Conservation (phyloP, 495 filamentous ascomycete genomes). For the Neurospora sp. region DNA sequence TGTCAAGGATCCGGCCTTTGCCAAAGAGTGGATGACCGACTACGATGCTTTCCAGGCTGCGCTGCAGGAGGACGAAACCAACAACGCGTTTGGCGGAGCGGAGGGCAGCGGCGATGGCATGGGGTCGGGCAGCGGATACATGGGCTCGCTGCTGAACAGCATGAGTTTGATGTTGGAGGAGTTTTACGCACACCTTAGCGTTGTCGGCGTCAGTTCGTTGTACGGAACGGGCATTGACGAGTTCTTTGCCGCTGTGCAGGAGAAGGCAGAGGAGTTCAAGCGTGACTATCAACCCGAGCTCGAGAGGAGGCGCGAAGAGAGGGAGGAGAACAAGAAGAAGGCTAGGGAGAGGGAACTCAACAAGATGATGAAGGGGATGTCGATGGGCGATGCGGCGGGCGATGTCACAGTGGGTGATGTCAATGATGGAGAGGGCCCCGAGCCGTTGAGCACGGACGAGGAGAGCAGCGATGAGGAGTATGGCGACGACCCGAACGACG, state of each 20-base stretch:
- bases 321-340: constrained; percentile 61
- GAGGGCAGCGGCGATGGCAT: constrained; percentile 54
- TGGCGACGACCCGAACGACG: constrained; percentile 34
- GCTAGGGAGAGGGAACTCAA: constrained; percentile 70
- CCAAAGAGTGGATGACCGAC: constrained; percentile 99
- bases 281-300: constrained; percentile 88
- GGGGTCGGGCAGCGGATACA: constrained; percentile 71
- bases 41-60: constrained; percentile 93
- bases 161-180: constrained; percentile 98
- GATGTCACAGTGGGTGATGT: constrained; percentile 26
- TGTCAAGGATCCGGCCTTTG: constrained; percentile 79
- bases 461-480: constrained; percentile 36
- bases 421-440: constrained; percentile 45
- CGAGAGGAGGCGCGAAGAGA: constrained; percentile 63
- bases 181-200: constrained; percentile 86
- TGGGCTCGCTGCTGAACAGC: constrained; percentile 90
- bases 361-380: constrained; percentile 92
- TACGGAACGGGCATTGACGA: constrained; percentile 84
- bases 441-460: constrained; percentile 31
- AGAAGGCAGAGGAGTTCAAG: constrained; percentile 84
- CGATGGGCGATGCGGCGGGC: constrained; percentile 40
- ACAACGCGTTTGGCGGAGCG: constrained; percentile 62
- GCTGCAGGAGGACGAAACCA: constrained; percentile 65
- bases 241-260: constrained; percentile 80
- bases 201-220: constrained; percentile 90